phyloP scores from a whole-genome alignment of 768 basidiomycete genomes.

The Royoungia palumana region DNA sequence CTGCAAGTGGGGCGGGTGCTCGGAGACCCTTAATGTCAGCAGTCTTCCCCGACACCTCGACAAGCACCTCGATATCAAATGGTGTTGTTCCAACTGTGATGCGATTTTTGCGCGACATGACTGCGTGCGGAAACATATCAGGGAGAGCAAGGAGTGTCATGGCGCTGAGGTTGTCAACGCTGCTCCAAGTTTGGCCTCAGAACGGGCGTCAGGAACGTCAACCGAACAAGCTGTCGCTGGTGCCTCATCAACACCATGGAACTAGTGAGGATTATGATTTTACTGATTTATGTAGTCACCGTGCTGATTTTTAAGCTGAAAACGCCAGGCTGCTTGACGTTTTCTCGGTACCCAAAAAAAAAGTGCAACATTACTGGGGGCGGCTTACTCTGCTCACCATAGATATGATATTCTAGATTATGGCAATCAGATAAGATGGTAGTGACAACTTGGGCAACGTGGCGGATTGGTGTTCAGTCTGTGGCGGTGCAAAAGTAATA shows the following conservation, averaged over 20 bases:
- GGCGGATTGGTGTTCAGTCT: constrained; percentile 2
- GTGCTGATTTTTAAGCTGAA: no score
- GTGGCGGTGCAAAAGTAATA: constrained; percentile 15
- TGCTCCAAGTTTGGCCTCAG: neutral
- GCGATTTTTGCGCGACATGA: constrained; percentile 5
- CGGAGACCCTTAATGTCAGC: constrained; percentile 9
- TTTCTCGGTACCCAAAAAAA: no score
- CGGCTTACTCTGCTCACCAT: neutral
- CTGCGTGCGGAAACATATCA: constrained; percentile 9
- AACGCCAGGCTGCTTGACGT: no score
- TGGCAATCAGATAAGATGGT: constrained; percentile 11
- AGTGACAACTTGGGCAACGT: constrained; percentile 9
- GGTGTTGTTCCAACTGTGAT: constrained; percentile 11
- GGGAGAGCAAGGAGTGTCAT: neutral
- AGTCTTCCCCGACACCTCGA: constrained; percentile 8
- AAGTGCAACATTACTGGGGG: no score
- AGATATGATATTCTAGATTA: no score
- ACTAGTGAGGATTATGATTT: neutral
- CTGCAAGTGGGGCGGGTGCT: constrained; percentile 10
- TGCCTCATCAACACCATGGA: no score
- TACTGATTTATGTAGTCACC: no score
- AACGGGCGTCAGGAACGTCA: neutral
- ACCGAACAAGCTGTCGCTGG: no score
- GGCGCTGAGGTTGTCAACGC: neutral
- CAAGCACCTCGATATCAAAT: constrained; percentile 10